These are phyloP conservation scores for Viola odorata DNA, from an alignment of 345 rosid species.

Conservation along the genomic window DNA sequence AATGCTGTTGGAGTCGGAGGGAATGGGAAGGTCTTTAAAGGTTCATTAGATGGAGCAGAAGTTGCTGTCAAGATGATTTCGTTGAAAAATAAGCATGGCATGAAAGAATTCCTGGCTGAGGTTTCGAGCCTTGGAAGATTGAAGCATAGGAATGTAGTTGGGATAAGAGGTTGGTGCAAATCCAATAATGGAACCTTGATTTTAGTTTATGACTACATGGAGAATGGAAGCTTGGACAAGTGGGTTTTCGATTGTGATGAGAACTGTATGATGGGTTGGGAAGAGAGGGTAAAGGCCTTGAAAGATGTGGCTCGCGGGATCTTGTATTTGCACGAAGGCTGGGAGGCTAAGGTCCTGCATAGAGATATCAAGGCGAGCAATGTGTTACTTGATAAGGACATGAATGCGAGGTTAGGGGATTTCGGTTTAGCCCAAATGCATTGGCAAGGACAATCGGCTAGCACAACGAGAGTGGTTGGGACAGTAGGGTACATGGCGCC, in stretches of 20 bases:
- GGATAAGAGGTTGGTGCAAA: constrained; percentile 82
- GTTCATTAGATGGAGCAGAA: constrained; percentile 53
- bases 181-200: constrained; percentile 58
- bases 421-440: constrained; percentile 74
- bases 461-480: constrained; percentile 66
- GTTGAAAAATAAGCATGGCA: constrained; percentile 54
- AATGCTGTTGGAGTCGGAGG: constrained; percentile 68
- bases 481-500: constrained; percentile 80
- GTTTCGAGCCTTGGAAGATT: constrained; percentile 67
- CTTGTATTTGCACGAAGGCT: constrained; percentile 67
- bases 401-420: constrained; percentile 68
- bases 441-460: constrained; percentile 45
- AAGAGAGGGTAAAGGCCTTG: constrained; percentile 47
- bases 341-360: constrained; percentile 69
- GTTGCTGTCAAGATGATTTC: constrained; percentile 69
- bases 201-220: constrained; percentile 76
- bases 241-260: constrained; percentile 40
- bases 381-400: constrained; percentile 63
- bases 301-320: constrained; percentile 64
- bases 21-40: constrained; percentile 75
- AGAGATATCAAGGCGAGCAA: constrained; percentile 84
- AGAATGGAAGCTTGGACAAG: constrained; percentile 66
- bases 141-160: constrained; percentile 62
- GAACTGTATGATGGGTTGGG: constrained; percentile 32
- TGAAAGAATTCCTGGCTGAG: constrained; percentile 65